Evolutionary conservation across 164 flowering plant species (phyloP), one percentile per base, ranked within the genome.

Genomic region (Liquidambar formosana): DNA sequence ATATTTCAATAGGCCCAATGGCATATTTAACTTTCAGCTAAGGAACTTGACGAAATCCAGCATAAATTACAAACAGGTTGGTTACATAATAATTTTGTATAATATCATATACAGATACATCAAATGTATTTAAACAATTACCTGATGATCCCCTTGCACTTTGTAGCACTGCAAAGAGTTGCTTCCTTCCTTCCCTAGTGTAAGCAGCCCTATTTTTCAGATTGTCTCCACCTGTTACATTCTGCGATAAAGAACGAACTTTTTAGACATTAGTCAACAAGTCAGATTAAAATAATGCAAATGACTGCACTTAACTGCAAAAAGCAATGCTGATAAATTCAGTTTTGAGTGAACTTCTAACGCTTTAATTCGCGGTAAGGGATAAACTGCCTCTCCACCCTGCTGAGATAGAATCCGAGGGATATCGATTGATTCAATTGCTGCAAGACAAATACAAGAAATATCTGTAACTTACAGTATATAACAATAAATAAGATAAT

Each of bases 121-220:
- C 49, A 63, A 18, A 65, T 16, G 62, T 14, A 49, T 22, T 44
- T 5, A 63, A 38, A 56, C 13, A 73, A 65, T 71, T 71, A 96
- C 99, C 99, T 89, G 99, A 89, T 70, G 99, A 93, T 77, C 99
- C 99, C 78, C 97, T 85, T 14, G 98, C 99, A 86, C 88, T 89
- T 83, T 96, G 99, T 74, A 96, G 77, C 78, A 96, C 98, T 49
- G 99, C 85, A 81, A 96, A 96, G 13, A 96, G 92, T 65, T 96
- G 98, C 65, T 90, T 93, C 79, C 99, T 83, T 64, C 98, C 99
- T 76, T 93, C 99, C 78, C 98, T 86, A 28, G 98, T 92, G 79
- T 81, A 92, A 64, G 97, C 83, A 68, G 97, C 90, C 75, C 84
- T 86, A 77, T 80, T 92, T 81, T 84, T 90, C 51, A 69, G 51